Conservation (phyloP, 331 rosid species). For the Phaseolus coccineus region DNA sequence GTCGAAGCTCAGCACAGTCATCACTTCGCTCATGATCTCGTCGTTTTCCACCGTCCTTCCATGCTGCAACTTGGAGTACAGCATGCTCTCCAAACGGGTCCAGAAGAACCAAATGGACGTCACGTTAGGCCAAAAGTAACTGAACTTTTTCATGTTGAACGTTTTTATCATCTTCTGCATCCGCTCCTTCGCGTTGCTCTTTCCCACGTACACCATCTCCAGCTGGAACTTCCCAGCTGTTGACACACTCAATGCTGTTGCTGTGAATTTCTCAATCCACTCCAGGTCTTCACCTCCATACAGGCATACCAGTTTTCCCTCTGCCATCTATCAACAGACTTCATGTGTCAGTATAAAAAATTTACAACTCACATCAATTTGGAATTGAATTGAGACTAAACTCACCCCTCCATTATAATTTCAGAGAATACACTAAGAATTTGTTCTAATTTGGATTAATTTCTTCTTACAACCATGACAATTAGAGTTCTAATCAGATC, state of each 20-base stretch:
- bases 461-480: too few species aligned
- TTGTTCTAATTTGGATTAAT: too few species aligned
- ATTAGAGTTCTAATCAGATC: too few species aligned
- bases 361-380: too few species aligned
- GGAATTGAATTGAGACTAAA: too few species aligned
- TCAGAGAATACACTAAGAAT: too few species aligned
- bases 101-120: slow-evolving; percentile 86
- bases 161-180: slow-evolving; percentile 52
- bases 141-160: slow-evolving; percentile 49
- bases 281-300: slow-evolving; percentile 81
- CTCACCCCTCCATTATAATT: too few species aligned
- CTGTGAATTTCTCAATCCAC: slow-evolving; percentile 79
- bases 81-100: slow-evolving; percentile 87
- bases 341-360: too few species aligned
- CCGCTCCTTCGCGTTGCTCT: slow-evolving; percentile 72
- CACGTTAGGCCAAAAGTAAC: slow-evolving; percentile 60
- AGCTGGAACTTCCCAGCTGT: slow-evolving; percentile 39
- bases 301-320: slow-evolving; percentile 62
- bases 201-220: slow-evolving; percentile 75
- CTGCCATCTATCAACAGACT: slow-evolving; percentile 53
- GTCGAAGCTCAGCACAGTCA: slow-evolving; percentile 81
- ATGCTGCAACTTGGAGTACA: slow-evolving; percentile 66
- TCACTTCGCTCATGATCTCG: slow-evolving; percentile 68
- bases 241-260: slow-evolving; percentile 54
- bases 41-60: slow-evolving; percentile 64